Conservation (phyloP, 345 rosid species). For the Erodium maritimum region DNA sequence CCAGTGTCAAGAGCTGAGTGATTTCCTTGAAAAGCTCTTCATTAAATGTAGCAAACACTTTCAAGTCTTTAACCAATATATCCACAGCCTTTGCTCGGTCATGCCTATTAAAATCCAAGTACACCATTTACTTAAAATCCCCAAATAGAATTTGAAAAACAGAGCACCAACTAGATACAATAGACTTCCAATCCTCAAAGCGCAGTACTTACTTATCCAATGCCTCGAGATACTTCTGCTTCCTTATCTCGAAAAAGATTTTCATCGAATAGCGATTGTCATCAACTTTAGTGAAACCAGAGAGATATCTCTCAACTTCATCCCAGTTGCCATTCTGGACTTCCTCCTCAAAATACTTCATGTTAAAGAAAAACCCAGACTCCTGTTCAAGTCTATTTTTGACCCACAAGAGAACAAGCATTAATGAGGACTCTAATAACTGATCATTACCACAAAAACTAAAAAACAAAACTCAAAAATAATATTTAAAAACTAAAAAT, state of each 20-base stretch:
- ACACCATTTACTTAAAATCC: slow-evolving; percentile 4
- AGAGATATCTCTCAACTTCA: slow-evolving; percentile 92
- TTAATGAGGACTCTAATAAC: slow-evolving; percentile 7
- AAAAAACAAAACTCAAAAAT: slow-evolving; percentile 1
- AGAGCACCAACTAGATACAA: neutral
- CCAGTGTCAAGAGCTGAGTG: slow-evolving; percentile 83
- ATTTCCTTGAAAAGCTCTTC: slow-evolving; percentile 97
- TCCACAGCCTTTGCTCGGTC: slow-evolving; percentile 95
- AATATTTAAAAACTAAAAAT: neutral
- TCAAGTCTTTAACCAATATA: slow-evolving; percentile 81
- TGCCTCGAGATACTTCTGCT: slow-evolving; percentile 98
- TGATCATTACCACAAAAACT: neutral
- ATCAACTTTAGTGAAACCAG: slow-evolving; percentile 96
- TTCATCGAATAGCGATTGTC: slow-evolving; percentile 97
- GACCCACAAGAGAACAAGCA: neutral
- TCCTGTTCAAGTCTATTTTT: slow-evolving; percentile 86
- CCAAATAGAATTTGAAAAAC: neutral
- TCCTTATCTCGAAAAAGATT: slow-evolving; percentile 97
- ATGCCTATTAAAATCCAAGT: slow-evolving; percentile 38
- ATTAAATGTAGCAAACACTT: slow-evolving; percentile 90
- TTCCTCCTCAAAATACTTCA: slow-evolving; percentile 98
- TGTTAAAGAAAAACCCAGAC: slow-evolving; percentile 97
- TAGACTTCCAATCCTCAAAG: neutral
- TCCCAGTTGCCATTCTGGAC: slow-evolving; percentile 97
- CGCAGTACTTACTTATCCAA: slow-evolving; percentile 73